Evolutionary conservation across 169 alveolate genomes (phyloP), one percentile per base, ranked within the genome.

Genomic region (Plasmodium falciparum): DNA sequence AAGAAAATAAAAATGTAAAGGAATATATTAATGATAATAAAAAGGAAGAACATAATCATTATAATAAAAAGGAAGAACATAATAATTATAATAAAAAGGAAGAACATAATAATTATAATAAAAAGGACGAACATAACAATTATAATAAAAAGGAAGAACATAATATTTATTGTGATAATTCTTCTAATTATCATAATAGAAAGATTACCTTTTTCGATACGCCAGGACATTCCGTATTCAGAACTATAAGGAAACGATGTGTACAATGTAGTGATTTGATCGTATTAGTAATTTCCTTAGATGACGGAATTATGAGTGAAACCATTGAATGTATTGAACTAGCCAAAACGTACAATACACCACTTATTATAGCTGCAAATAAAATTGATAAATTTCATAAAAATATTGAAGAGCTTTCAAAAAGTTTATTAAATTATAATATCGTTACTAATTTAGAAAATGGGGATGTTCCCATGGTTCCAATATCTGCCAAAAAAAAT

Each of bases 141-240:
- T 24, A 24, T 24, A 24, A 24, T 24, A 24, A 24, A 24, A 24
- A n/a, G n/a, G 47, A 2, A 6, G 47, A 5, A 39, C 2, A 5
- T 39, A 39, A 39, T 39, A 39, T 5, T 39, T 39, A 39, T 39
- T 39, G 47, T 39, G 11, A 39, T 39, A 39, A 39, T 39, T 39
- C 47, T 0, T 39, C 9, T 39, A 39, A 39, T 39, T 39, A 39
- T 39, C 96, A 93, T 2, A 91, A 94, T 13, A 94, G 94, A 12
- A 88, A 63, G 49, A 90, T 97, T 15, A 96, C 98, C 12, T 96
- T 97, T 71, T 95, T 98, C 13, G 99, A 98, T 89, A 98, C 99
- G 7, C 99, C 99, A 9, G 99, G 99, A 3, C 99, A 98, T 88
- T 97, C 97, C 43, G 99, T 99, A 11, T 98, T 98, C 74, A 88